Evolutionary conservation across 257 asterid species (phyloP).

Genomic region (Solanum arcanum): DNA sequence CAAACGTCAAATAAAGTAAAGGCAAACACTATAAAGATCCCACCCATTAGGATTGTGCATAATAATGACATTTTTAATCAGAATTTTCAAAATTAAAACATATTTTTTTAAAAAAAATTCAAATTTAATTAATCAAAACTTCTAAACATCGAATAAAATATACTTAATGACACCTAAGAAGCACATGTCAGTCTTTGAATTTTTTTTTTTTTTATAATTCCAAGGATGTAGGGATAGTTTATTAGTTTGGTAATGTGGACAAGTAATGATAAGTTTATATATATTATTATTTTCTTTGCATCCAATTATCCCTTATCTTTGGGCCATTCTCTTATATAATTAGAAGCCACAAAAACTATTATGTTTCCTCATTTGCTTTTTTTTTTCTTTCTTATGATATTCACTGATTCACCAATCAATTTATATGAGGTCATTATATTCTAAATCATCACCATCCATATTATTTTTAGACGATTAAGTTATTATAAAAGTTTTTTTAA

Average conservation of each 20-base stretch:
- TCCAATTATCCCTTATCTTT: neutral
- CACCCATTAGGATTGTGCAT: neutral
- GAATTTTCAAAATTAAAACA: neutral
- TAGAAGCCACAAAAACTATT: neutral
- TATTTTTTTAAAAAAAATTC: rapidly evolving
- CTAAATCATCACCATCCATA: neutral
- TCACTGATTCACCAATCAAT: neutral
- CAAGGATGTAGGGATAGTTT: neutral
- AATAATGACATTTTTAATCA: neutral
- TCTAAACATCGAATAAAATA: neutral
- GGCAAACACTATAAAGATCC: neutral
- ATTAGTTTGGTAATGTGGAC: constrained; percentile 8
- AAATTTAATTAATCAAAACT: no score
- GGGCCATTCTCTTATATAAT: neutral
- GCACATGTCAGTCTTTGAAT: neutral
- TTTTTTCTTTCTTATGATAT: no score
- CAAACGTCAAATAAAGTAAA: neutral
- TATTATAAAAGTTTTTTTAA: neutral
- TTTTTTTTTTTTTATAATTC: neutral
- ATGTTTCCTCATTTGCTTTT: neutral
- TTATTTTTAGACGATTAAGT: neutral
- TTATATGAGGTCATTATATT: neutral
- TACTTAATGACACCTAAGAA: neutral
- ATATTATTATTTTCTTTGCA: neutral
- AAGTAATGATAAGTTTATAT: neutral